Conservation (phyloP, 768 basidiomycete species). For the Fibroporia radiculosa region DNA sequence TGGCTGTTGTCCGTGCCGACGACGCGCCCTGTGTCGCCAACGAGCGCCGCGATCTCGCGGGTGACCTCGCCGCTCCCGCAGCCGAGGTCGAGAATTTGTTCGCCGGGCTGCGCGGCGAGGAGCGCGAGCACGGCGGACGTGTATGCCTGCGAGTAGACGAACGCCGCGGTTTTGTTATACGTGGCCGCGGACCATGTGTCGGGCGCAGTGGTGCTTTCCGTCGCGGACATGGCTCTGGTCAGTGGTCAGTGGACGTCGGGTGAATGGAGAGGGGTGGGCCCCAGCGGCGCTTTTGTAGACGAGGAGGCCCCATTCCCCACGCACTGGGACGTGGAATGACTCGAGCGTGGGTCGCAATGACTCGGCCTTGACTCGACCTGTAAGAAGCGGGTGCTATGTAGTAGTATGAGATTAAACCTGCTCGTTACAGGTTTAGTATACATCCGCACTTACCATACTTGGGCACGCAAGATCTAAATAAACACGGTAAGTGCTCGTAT, state of each 20-base stretch:
- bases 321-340: too few species aligned
- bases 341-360: too few species aligned
- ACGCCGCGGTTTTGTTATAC: constrained; percentile 60
- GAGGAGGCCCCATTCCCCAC: too few species aligned
- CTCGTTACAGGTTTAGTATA: too few species aligned
- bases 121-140: constrained; percentile 50
- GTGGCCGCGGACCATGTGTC: constrained; percentile 44
- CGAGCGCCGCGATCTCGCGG: constrained; percentile 42
- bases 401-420: too few species aligned
- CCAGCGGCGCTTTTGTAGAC: background rate
- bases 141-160: constrained; percentile 57
- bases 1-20: constrained; percentile 65
- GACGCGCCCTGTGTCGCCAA: constrained; percentile 43
- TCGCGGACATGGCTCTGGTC: background rate
- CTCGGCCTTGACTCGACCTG: too few species aligned
- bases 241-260: background rate
- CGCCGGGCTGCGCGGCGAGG: constrained; percentile 55
- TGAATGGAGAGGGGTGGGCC: background rate
- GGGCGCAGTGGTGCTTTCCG: background rate
- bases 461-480: too few species aligned
- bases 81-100: constrained; percentile 68
- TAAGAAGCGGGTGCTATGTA: too few species aligned
- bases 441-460: too few species aligned
- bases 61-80: constrained; percentile 83
- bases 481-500: too few species aligned